These are phyloP conservation scores for Babesia bovis DNA, from an alignment of 169 alveolate species.

Conservation along the genomic window DNA sequence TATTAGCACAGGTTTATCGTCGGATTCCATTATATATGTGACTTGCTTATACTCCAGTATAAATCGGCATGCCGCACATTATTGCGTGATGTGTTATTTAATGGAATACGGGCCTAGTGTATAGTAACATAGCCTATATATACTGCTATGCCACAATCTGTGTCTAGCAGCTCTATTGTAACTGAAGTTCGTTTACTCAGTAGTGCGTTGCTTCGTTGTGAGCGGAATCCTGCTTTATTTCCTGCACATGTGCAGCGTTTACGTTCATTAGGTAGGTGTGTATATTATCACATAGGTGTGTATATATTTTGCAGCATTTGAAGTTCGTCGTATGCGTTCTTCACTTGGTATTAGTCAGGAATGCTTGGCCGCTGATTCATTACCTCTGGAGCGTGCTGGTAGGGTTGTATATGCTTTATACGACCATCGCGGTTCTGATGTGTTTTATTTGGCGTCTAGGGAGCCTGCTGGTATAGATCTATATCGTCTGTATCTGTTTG, in stretches of 20 bases:
- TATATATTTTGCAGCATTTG: conserved; percentile 17
- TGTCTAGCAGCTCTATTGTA: not conserved
- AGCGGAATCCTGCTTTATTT: conserved; percentile 41
- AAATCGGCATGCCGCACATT: too few relatives aligned
- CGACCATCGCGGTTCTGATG: conserved; percentile 28
- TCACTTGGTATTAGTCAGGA: conserved; percentile 29
- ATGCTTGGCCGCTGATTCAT: conserved; percentile 1
- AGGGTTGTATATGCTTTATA: conserved; percentile 51
- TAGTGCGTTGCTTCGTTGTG: conserved; percentile 3
- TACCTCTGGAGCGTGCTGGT: conserved; percentile 37
- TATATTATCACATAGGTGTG: not conserved
- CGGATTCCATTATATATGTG: conserved; percentile 9
- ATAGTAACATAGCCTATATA: not conserved
- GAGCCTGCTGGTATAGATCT: conserved; percentile 59
- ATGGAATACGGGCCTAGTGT: too few relatives aligned
- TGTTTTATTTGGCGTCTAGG: conserved; percentile 54
- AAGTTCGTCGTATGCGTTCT: conserved; percentile 34
- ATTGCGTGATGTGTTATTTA: too few relatives aligned
- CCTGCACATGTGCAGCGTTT: conserved; percentile 54
- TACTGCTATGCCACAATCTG: not conserved
- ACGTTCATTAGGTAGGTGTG: conserved; percentile 41
- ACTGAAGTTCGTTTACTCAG: conserved; percentile 43
- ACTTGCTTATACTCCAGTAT: too few relatives aligned
- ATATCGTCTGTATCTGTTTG: conserved; percentile 24
- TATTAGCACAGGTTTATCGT: conserved; percentile 3